Evolutionary conservation across 305 asterid genomes (phyloP).

Genomic region (Euphrasia arctica): DNA sequence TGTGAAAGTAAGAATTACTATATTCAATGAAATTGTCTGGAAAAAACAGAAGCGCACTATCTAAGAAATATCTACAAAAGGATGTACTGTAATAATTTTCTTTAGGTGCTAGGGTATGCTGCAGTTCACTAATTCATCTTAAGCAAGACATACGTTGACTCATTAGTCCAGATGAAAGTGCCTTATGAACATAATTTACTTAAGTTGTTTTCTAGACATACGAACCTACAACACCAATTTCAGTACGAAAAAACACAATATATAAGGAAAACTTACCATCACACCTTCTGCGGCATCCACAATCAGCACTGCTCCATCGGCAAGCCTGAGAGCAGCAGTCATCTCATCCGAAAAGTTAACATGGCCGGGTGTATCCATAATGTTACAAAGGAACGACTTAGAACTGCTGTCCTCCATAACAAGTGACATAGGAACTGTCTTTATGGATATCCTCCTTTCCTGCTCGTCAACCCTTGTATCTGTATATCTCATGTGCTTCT

Average conservation of each 20-base stretch:
- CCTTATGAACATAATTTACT: background rate
- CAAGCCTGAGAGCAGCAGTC: slow-evolving; percentile 96
- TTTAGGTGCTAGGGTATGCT: background rate
- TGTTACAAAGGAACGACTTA: slow-evolving; percentile 86
- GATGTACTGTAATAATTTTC: background rate
- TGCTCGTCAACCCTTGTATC: slow-evolving; percentile 98
- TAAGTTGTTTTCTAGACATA: background rate
- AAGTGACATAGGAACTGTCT: slow-evolving; percentile 88
- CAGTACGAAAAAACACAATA: background rate
- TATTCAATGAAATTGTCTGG: slow-evolving; percentile 1
- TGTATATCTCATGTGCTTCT: slow-evolving; percentile 95
- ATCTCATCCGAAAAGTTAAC: slow-evolving; percentile 97
- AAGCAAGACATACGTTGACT: background rate
- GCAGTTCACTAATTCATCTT: slow-evolving; percentile 1
- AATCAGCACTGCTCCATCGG: slow-evolving; percentile 96
- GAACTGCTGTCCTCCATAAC: slow-evolving; percentile 93
- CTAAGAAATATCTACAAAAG: background rate
- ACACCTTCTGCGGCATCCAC: slow-evolving; percentile 99
- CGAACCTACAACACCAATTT: background rate
- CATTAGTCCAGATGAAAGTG: background rate
- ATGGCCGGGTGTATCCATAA: slow-evolving; percentile 98
- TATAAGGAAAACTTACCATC: slow-evolving; percentile 50
- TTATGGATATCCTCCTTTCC: slow-evolving; percentile 90
- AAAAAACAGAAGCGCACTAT: background rate
- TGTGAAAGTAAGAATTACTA: background rate